Evolutionary conservation across 1,284 basidiomycete species (phyloP), one percentile per base, ranked within the genome.

Genomic region (Thelephora terrestris): DNA sequence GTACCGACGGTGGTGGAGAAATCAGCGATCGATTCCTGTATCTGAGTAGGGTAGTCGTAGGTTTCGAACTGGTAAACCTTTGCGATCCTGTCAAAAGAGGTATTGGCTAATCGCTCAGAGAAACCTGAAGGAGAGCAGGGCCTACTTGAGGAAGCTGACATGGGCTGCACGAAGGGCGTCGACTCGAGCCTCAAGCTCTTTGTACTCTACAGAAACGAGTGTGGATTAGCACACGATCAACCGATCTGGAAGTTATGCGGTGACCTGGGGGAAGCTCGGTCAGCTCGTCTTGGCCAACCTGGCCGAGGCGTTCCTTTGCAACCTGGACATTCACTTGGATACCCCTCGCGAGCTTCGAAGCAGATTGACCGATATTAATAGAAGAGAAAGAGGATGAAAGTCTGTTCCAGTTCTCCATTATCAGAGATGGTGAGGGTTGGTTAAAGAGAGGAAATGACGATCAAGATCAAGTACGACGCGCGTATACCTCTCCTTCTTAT

Each of bases 131-230:
- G 23, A 9, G n/a, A 29, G 17, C 39, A 47, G 27, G 36, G 48
- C 76, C 52, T 57, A 86, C 83, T 87, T 96, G 65, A 96, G 76
- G 42, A 99, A 58, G 21, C 78, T 68, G 50, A 84, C 64, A 65
- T 98, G 94, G 1, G 88, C 83, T 48, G 75, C 71, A 58, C 85
- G 82, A 47, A 99, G 79, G 32, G 91, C 91, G 68, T 99, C 96
- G 36, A 99, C 95, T 49, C 93, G 84, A 43, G 84, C 74, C 69
- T 99, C 95, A 57, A 99, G 81, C 61, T 94, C 89, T 65, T 85
- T 93, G 78, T 99, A 99, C 66, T 99, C 94, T 89, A 68, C 16
- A 50, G 37, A 20, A 14, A 12, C 7, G 14, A 32, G 14, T 12
- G 21, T 20, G n/a, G 9, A 42, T 23, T 14, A 42, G 25, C 6